Conservation (phyloP, 768 basidiomycete genomes). For the Podaxis carcinomalis region DNA sequence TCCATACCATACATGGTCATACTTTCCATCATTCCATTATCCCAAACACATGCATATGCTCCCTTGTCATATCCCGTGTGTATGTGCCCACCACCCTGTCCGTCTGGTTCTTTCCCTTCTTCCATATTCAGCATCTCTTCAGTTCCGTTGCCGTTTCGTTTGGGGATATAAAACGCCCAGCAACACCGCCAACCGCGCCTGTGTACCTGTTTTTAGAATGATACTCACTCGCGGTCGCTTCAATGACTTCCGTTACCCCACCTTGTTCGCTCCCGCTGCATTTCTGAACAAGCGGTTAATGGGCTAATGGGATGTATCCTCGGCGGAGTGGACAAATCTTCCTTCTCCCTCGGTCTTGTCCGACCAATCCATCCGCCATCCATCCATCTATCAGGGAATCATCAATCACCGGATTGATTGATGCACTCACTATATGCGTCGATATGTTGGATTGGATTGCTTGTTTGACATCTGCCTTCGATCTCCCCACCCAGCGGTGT, state of each 20-base stretch:
- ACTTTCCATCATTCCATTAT: background rate
- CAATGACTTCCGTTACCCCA: background rate
- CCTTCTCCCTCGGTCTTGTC: background rate
- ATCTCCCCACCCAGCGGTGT: background rate
- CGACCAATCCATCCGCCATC: background rate
- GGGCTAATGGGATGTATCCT: background rate
- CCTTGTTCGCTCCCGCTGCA: background rate
- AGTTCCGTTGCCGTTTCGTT: background rate
- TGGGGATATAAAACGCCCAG: background rate
- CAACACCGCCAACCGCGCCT: background rate
- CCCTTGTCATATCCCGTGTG: background rate
- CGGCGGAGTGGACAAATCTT: background rate
- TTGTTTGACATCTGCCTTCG: background rate
- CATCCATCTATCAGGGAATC: slow-evolving; percentile 3
- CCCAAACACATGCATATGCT: background rate
- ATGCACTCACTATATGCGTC: background rate
- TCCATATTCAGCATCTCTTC: background rate
- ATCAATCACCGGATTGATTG: slow-evolving; percentile 2
- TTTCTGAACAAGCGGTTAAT: background rate
- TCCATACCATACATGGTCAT: background rate
- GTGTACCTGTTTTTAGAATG: background rate
- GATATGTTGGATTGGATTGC: background rate
- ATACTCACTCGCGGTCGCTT: background rate
- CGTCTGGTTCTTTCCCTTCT: background rate
- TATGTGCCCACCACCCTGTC: background rate